phyloP scores from a whole-genome alignment of 192 early-diverging fungal genomes.

The Entophlyctis luteolus region DNA sequence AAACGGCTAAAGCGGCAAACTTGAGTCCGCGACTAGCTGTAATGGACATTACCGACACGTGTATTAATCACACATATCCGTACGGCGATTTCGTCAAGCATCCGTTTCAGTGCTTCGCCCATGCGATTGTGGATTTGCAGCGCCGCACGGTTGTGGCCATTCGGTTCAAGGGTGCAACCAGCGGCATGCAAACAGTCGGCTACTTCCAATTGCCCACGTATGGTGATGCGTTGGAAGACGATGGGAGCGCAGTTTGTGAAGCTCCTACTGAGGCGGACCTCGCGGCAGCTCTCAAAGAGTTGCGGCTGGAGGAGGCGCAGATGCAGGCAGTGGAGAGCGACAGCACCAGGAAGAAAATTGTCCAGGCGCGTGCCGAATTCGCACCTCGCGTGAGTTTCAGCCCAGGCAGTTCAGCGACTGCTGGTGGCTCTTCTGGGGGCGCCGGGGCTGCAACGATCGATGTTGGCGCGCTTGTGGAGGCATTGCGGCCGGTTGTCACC shows the following conservation, averaged over 20 bases:
- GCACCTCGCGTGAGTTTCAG: neutral
- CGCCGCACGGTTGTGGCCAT: neutral
- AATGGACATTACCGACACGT: neutral
- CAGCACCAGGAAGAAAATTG: neutral
- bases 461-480: neutral
- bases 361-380: neutral
- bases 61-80: neutral
- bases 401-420: neutral
- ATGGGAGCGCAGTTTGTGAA: neutral
- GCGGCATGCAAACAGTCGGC: neutral
- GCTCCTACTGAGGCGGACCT: neutral
- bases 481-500: neutral
- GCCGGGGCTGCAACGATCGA: neutral
- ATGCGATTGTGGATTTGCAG: neutral
- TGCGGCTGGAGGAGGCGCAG: neutral
- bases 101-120: neutral
- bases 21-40: neutral
- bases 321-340: neutral
- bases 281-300: neutral
- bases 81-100: neutral
- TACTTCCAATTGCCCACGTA: conserved; percentile 8
- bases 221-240: conserved; percentile 9
- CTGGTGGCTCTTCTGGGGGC: neutral
- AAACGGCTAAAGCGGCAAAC: neutral
- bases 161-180: neutral